Base-by-base conservation (phyloP, 441 rosid species). In the Omphalea diandra region DNA sequence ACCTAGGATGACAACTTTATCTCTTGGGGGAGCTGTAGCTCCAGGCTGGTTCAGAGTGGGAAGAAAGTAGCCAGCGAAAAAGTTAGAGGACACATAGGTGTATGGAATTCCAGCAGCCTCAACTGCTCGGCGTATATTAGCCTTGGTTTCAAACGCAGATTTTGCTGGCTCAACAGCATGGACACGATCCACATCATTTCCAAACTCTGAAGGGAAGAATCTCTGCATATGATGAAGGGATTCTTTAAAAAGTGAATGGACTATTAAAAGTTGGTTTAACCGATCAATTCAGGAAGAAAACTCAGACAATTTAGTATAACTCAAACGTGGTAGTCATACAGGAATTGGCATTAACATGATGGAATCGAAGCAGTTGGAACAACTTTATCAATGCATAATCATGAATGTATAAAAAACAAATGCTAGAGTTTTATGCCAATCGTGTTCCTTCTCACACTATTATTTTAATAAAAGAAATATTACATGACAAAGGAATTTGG, bases 31-130 rank as follows among this genome's bases (percentile, higher is more conserved):
- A 55, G 59, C n/a, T 27, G 59, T 29, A 5, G 6, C 9, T 27
- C 81, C 88, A 0, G 81, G 77, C 71, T 86, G 86, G 11, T 81
- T 69, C 12, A 88, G 64, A 26, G 75, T 73, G 20, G 83, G 77
- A 24, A 86, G 86, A 62, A 80, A 87, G 78, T 81, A 80, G 3
- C 74, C 90, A 50, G 87, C 83, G 24, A 86, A 87, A 50, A 77
- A 74, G 78, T 83, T 83, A 60, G 79, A 75, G 3, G 87, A 69
- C 24, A 87, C 44, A 50, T 1, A 50, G n/a, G 58, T 50, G 4
- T n/a, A 65, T 0, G 69, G 69, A 35, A 49, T 50, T 50, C 58
- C 69, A 0, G 29, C 20, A 32, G 69, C 69, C 32, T 65, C 69
- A 47, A n/a, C 36, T 3, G 20, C 69, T n/a, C 69, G 41, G 5